Evolutionary conservation across 1,284 basidiomycete genomes (phyloP), one percentile per base, ranked within the genome.

Genomic region (Cryptococcus wingfieldii): DNA sequence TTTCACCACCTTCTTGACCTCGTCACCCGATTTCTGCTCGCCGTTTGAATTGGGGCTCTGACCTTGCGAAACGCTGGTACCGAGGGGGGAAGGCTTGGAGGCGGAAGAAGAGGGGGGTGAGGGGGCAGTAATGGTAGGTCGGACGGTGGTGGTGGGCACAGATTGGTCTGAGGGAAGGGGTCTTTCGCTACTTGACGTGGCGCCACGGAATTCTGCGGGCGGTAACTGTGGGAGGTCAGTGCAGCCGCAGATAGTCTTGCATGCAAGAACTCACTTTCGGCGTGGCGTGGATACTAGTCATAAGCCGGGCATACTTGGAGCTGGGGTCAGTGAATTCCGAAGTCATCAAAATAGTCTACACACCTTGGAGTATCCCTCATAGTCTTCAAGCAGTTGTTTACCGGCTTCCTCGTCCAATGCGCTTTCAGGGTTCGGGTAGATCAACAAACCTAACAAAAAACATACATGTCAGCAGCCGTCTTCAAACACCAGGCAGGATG

Each of bases 371-470:
- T 92, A 95, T 65, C 84, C 87, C 44, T 87, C 83, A 74, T 93
- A 93, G 67, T 92, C 86, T 72, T 95, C 93, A 49, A 94, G 80
- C 48, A 97, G 77, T 54, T 95, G 81, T 73, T 92, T 93, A 16
- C 91, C 91, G 0, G 93, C 91, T 75, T 95, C 91, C 71, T 96
- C 92, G 73, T 97, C 90, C 53, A 98, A 80, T 0, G 94, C 93
- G 14, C 89, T 92, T 74, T 97, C 94, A 18, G 94, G 90, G 72
- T 97, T 97, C 13, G 94, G 94, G 68, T 91, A 91, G 65, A 98
- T 96, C 60, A 98, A 83, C 37, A 98, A 83, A 70, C 31, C 31
- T 34, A 34, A 34, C 31, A 34, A 7, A 8, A 3, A 34, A 8
- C 3, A 7, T 2, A 34, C 31, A 34, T 34, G 31, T 34, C 31